These are phyloP conservation scores for Stygiomarasmius scandens DNA, from an alignment of 1,284 basidiomycete genomes.

Conservation along the genomic window DNA sequence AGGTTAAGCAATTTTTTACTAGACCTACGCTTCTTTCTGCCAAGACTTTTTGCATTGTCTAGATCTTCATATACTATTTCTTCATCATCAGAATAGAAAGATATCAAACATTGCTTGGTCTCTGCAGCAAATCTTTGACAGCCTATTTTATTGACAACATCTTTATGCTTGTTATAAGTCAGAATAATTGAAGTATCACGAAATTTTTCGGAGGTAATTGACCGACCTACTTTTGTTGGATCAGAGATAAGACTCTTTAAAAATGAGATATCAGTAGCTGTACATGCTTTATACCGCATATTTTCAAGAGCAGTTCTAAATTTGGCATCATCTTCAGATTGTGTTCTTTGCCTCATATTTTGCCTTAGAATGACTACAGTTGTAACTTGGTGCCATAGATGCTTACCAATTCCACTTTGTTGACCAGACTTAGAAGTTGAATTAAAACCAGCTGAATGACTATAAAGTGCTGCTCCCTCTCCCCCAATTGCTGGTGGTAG, in stretches of 20 bases:
- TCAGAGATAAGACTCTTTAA: conserved; percentile 25
- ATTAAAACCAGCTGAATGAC: conserved; percentile 10
- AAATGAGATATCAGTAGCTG: conserved; percentile 32
- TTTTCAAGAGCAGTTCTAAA: conserved; percentile 30
- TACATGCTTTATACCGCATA: conserved; percentile 30
- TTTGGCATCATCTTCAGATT: conserved; percentile 25
- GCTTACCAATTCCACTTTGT: conserved; percentile 30
- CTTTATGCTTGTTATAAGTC: no score
- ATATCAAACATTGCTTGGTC: no score
- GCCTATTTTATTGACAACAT: no score
- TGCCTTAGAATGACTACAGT: conserved; percentile 36
- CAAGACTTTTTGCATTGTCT: no score
- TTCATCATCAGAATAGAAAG: no score
- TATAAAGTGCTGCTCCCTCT: conserved; percentile 5
- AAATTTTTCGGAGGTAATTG: conserved; percentile 12
- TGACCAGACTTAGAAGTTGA: conserved; percentile 15
- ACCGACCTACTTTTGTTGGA: background rate
- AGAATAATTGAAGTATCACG: no score
- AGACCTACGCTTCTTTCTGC: no score
- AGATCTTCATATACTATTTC: no score
- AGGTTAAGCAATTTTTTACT: no score
- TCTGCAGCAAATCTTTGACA: no score
- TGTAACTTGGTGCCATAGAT: conserved; percentile 37
- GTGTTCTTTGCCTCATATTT: conserved; percentile 38
- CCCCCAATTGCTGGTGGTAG: conserved; percentile 22